Conservation (phyloP, 169 alveolate genomes). For the Plasmodium inui region DNA sequence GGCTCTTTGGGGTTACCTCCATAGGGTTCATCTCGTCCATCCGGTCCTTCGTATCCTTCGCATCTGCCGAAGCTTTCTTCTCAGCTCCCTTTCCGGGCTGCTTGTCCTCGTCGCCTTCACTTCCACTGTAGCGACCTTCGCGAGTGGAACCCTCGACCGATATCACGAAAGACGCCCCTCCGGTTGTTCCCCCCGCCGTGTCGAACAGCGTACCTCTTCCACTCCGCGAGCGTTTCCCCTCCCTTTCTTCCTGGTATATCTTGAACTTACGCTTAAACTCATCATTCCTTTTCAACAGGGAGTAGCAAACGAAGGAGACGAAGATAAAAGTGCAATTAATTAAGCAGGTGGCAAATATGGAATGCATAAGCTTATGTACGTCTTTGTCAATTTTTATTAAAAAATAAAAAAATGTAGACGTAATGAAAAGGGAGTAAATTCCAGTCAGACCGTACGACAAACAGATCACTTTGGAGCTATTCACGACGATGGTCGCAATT, state of each 20-base stretch:
- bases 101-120: not conserved
- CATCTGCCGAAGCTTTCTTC: not conserved
- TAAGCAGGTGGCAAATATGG: constrained; percentile 40
- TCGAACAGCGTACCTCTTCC: not conserved
- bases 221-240: not conserved
- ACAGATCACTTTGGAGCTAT: constrained; percentile 55
- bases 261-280: constrained; percentile 36
- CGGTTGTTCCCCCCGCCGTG: not conserved
- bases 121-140: not conserved
- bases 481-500: constrained; percentile 32
- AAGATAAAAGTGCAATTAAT: constrained; percentile 38
- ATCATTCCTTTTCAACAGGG: constrained; percentile 9
- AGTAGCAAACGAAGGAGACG: constrained; percentile 30
- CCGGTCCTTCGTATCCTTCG: not conserved
- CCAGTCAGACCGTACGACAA: constrained; percentile 71
- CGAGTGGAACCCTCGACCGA: not conserved
- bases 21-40: not conserved
- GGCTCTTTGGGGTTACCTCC: not conserved
- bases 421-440: constrained; percentile 38
- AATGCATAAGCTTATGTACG: constrained; percentile 1
- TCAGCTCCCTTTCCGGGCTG: not conserved
- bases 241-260: constrained; percentile 22
- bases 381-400: constrained; percentile 28
- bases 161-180: not conserved
- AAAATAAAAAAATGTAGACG: constrained; percentile 51